These are phyloP conservation scores for Baudoinia panamericana DNA, from an alignment of 495 filamentous ascomycete genomes.

Conservation along the genomic window DNA sequence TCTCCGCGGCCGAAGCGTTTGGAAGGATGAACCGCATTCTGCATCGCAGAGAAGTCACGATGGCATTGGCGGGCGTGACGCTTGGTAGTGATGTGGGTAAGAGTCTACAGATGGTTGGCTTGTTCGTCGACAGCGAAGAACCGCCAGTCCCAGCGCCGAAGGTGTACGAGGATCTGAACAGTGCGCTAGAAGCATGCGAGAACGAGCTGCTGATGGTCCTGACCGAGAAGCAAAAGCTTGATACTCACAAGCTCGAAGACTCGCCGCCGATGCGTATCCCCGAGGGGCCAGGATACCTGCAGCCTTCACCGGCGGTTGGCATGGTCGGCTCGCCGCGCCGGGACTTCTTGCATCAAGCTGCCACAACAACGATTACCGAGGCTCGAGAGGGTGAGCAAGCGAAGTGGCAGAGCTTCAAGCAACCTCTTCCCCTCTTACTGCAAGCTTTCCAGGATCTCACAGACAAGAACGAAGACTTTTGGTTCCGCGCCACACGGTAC, in stretches of 20 bases:
- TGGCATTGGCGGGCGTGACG: constrained; percentile 69
- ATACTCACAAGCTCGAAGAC: constrained; percentile 2
- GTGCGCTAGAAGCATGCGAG: constrained; percentile 83
- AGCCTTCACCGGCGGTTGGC: constrained; percentile 32
- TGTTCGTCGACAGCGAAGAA: constrained; percentile 53
- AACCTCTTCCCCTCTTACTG: constrained; percentile 79
- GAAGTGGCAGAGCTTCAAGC: constrained; percentile 71
- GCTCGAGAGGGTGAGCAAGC: constrained; percentile 30
- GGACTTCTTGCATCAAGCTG: constrained; percentile 62
- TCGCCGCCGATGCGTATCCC: constrained; percentile 12
- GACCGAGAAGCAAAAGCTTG: constrained; percentile 49
- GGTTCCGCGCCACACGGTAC: constrained; percentile 63
- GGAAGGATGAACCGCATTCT: constrained; percentile 79
- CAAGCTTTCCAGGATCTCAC: constrained; percentile 83
- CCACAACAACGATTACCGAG: constrained; percentile 35
- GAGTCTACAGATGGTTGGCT: constrained; percentile 64
- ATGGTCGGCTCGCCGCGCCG: constrained; percentile 67
- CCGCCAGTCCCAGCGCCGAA: constrained; percentile 37
- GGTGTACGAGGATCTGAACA: constrained; percentile 81
- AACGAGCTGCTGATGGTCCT: constrained; percentile 69
- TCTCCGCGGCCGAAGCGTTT: constrained; percentile 89
- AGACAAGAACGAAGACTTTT: constrained; percentile 81
- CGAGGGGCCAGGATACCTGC: not conserved
- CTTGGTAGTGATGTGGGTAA: constrained; percentile 60
- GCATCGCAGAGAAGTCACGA: constrained; percentile 53